Percentiles rank a stretch among this genome's conserved stretches.
These are phyloP conservation scores for Angophora floribunda DNA, from an alignment of 345 rosid species.

Conservation along the genomic window DNA sequence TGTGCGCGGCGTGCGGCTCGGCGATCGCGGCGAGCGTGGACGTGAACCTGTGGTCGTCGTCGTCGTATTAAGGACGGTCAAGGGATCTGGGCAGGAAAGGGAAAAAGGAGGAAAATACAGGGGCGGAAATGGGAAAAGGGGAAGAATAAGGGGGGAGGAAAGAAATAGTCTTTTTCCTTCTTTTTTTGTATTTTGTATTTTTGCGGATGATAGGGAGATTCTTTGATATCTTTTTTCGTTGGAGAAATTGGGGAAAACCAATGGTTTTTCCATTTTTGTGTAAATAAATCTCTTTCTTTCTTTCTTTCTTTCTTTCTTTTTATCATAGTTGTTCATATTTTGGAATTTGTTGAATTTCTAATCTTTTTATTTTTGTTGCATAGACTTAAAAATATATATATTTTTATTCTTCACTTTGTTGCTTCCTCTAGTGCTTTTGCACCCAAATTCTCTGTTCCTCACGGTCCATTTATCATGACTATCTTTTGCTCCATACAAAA, in stretches of 20 bases:
- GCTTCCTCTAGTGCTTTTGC: background rate
- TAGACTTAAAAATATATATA: background rate
- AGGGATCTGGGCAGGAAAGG: background rate
- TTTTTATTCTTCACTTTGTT: background rate
- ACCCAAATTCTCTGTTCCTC: background rate
- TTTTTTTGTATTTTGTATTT: background rate
- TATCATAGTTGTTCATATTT: background rate
- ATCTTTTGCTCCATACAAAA: background rate
- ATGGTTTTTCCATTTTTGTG: background rate
- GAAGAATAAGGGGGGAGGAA: background rate
- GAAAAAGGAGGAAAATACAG: background rate
- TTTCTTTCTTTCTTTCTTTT: background rate
- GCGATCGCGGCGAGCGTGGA: slow-evolving; percentile 52
- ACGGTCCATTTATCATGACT: background rate
- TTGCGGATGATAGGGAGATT: background rate
- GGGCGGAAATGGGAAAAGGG: background rate
- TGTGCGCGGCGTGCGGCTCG: slow-evolving; percentile 17
- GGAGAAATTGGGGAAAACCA: background rate
- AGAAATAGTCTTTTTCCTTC: background rate
- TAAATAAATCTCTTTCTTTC: background rate
- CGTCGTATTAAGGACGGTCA: slow-evolving; percentile 3
- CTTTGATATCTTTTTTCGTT: background rate
- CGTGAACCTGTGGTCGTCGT: slow-evolving; percentile 30
- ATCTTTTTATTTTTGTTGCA: background rate
- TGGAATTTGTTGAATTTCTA: background rate